A percentile compares a stretch with the other conserved stretches of the same genome.
Evolutionary conservation across 2,329 filamentous ascomycete species (phyloP).

Genomic region (Colletotrichum sp.): DNA sequence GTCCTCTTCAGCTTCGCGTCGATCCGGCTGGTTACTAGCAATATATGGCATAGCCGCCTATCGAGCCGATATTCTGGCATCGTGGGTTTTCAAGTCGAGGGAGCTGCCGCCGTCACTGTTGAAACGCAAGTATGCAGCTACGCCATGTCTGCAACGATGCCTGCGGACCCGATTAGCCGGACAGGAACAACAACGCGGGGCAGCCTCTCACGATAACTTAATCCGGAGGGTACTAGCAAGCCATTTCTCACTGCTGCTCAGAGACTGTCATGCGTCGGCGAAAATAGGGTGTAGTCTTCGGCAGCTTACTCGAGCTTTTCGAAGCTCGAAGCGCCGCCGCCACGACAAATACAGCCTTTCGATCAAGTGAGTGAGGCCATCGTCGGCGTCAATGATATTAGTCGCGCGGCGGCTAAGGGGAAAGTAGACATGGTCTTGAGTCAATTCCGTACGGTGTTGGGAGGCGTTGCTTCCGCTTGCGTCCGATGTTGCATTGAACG

Average conservation of each 20-base stretch:
- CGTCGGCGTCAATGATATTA: background rate
- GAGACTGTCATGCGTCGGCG: background rate
- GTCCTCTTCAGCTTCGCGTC: background rate
- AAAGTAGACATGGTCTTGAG: background rate
- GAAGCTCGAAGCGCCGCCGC: background rate
- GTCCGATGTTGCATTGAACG: background rate
- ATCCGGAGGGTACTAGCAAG: background rate
- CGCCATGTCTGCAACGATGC: background rate
- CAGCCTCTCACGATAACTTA: background rate
- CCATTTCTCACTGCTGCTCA: background rate
- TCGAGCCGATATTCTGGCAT: background rate
- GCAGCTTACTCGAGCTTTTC: background rate
- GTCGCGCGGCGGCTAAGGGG: background rate
- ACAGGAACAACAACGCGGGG: background rate
- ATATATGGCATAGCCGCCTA: background rate
- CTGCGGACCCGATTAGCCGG: background rate
- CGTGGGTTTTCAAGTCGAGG: background rate
- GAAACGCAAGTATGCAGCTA: background rate
- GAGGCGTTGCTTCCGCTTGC: background rate
- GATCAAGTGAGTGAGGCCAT: background rate
- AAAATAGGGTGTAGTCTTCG: background rate
- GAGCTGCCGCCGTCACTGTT: background rate
- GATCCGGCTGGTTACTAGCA: background rate
- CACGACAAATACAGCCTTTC: background rate
- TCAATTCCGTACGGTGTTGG: background rate